Base-by-base conservation (phyloP, 2,329 filamentous ascomycete genomes). In the Fusarium sp. region DNA sequence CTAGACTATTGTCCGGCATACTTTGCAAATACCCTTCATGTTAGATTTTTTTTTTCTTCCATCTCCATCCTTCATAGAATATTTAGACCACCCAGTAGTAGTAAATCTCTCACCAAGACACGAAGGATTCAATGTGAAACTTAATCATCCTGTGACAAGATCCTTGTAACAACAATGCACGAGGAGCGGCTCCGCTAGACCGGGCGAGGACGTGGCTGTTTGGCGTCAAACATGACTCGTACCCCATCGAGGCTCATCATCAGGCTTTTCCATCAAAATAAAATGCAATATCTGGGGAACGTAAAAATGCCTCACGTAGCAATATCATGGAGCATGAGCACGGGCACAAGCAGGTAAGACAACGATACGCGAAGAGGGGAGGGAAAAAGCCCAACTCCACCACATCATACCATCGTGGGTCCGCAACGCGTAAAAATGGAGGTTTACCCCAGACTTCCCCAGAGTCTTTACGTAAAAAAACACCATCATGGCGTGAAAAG, bases 141-240 rank as follows among this genome's bases (percentile, higher is more conserved):
- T 34, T 24, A 24, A 25, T 49, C 30, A n/a, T 14, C 30, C 46
- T 57, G 41, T 42, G n/a, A 27, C n/a, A 45, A 34, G n/a, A 30
- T n/a, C 58, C 65, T 10, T 59, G 65, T 37, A 32, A 14, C 16
- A 24, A 46, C 42, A 37, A 16, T 40, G 30, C 66, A 41, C 56
- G 46, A 56, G 41, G 46, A 51, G 54, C 67, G 67, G 67, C 56
- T 69, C 67, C 67, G 67, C 66, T 70, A 25, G 52, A 29, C 67
- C 57, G 61, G 66, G 22, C 24, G 25, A 22, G 7, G 46, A 22
- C 45, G 51, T 69, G 61, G 53, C 64, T 51, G 40, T 44, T 44
- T 53, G 44, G 51, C 22, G 24, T 45, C 20, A 3, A 0, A 4
- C 18, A 27, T 46, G 18, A 47, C 11, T n/a, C 11, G 45, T 29